These are phyloP conservation scores for Cladobotryum protrusum DNA, from an alignment of 2,329 filamentous ascomycete genomes.

Conservation along the genomic window DNA sequence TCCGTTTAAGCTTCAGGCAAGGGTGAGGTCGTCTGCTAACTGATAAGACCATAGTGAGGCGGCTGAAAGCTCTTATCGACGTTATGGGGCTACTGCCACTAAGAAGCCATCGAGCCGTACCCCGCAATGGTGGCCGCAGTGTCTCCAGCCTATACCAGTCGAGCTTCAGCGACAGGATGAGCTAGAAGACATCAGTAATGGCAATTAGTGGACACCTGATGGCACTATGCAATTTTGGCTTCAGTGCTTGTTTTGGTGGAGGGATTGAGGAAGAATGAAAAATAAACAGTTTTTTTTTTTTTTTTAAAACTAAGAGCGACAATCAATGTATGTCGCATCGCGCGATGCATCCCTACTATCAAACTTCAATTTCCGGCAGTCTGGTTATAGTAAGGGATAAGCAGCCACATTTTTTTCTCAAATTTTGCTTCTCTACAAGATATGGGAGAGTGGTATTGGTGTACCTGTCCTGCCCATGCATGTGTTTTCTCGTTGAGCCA, in stretches of 20 bases:
- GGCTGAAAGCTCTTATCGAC: not conserved
- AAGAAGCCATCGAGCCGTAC: not conserved
- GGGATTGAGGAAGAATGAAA: not conserved
- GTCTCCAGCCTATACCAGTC: not conserved
- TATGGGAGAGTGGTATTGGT: too few relatives aligned
- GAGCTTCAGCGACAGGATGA: not conserved
- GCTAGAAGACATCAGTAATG: not conserved
- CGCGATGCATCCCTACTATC: too few relatives aligned
- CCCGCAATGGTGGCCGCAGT: slow-evolving; percentile 9
- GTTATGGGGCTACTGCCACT: slow-evolving; percentile 8
- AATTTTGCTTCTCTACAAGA: too few relatives aligned
- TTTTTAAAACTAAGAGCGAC: too few relatives aligned
- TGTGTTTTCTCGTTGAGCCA: too few relatives aligned
- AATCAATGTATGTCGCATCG: too few relatives aligned
- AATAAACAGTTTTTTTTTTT: too few relatives aligned
- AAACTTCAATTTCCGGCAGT: too few relatives aligned
- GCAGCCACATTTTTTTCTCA: too few relatives aligned
- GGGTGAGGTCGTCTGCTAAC: slow-evolving; percentile 9
- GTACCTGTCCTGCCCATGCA: too few relatives aligned
- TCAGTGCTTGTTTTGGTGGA: not conserved
- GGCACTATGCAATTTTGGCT: not conserved
- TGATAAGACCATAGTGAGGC: not conserved
- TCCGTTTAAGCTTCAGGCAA: not conserved
- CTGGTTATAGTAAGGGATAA: too few relatives aligned
- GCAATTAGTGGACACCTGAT: not conserved